phyloP scores from a whole-genome alignment of 179 eudicot genomes.

The Drosera spatulata region DNA sequence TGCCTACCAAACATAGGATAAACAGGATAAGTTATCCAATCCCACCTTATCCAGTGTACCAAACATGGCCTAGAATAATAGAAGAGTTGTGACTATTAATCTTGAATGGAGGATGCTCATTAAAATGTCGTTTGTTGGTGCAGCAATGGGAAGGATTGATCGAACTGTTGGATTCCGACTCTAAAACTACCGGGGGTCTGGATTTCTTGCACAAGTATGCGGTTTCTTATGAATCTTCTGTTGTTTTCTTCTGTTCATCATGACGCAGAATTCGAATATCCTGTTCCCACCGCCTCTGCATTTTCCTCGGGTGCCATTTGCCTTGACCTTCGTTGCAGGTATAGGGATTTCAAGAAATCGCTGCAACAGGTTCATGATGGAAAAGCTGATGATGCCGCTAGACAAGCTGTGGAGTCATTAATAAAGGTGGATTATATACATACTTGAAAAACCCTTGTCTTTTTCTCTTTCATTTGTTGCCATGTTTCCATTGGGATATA shows the following conservation, averaged over 20 bases:
- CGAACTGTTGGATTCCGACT: constrained; percentile 73
- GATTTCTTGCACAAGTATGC: constrained; percentile 83
- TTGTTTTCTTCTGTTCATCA: too few relatives aligned
- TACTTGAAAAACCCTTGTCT: background rate
- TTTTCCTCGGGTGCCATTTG: too few relatives aligned
- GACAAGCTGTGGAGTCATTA: constrained; percentile 77
- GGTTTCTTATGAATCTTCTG: background rate
- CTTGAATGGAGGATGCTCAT: background rate
- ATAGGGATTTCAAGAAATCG: constrained; percentile 77
- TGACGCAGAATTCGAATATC: too few relatives aligned
- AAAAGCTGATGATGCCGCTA: constrained; percentile 52
- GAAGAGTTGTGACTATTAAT: too few relatives aligned
- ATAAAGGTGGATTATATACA: constrained; percentile 30
- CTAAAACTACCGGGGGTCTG: constrained; percentile 82
- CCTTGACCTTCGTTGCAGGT: constrained; percentile 32
- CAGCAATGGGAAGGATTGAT: constrained; percentile 99
- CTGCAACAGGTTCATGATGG: constrained; percentile 71
- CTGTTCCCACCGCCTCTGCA: too few relatives aligned
- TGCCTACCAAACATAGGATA: too few relatives aligned
- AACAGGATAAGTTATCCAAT: too few relatives aligned
- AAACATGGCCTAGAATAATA: too few relatives aligned
- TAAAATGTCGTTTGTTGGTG: constrained; percentile 6
- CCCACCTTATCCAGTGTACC: too few relatives aligned
- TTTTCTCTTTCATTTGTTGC: too few relatives aligned
- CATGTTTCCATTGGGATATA: too few relatives aligned